Conservation (phyloP, 164 flowering plant genomes). For the Annona squamosa region DNA sequence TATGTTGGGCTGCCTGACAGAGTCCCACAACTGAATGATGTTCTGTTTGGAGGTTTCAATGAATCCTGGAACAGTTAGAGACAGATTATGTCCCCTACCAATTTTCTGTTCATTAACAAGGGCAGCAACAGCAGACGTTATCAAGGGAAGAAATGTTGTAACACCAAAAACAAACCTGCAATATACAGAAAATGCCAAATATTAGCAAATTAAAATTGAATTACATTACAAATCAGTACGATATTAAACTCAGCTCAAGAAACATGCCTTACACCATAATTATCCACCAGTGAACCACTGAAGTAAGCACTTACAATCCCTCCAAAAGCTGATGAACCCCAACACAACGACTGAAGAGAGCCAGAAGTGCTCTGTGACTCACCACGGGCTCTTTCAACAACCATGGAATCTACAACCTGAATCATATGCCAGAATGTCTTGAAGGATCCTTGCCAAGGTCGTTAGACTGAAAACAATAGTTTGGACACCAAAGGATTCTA, state of each 20-base stretch:
- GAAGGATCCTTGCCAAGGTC: neutral
- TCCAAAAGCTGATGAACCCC: constrained; percentile 99
- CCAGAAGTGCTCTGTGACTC: constrained; percentile 96
- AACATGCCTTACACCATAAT: constrained; percentile 90
- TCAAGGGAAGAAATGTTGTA: constrained; percentile 85
- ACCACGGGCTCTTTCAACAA: constrained; percentile 99
- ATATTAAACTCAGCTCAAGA: constrained; percentile 1
- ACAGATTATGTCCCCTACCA: constrained; percentile 29
- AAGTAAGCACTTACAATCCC: constrained; percentile 96
- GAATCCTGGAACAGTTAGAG: constrained; percentile 34
- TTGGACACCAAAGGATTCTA: no score
- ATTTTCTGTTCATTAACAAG: constrained; percentile 78
- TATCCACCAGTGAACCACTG: constrained; percentile 89
- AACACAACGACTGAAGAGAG: constrained; percentile 95
- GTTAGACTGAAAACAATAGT: neutral
- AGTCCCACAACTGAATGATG: constrained; percentile 60
- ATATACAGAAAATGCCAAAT: constrained; percentile 3
- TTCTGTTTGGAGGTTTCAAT: constrained; percentile 53
- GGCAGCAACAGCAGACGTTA: constrained; percentile 93
- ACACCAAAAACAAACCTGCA: constrained; percentile 94
- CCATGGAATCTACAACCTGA: constrained; percentile 99
- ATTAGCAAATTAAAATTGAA: neutral
- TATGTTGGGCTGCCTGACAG: constrained; percentile 76
- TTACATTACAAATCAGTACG: neutral
- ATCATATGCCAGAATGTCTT: constrained; percentile 24